These are phyloP conservation scores for Moringa oleifera DNA, from an alignment of 345 rosid genomes.

Conservation along the genomic window DNA sequence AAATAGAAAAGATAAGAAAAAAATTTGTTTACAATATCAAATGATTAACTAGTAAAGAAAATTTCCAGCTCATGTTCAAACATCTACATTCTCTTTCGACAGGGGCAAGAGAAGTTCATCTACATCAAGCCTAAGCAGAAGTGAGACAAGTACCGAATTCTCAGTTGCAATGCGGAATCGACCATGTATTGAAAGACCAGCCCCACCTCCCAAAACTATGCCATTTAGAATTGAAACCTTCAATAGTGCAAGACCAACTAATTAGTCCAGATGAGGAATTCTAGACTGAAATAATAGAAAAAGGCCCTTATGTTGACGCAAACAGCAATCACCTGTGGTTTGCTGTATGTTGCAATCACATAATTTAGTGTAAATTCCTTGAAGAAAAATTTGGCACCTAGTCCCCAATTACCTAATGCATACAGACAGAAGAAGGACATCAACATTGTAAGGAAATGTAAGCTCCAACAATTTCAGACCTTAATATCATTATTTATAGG, in stretches of 20 bases:
- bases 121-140: slow-evolving; percentile 7
- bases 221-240: slow-evolving; percentile 80
- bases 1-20: not conserved
- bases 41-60: too few relatives aligned
- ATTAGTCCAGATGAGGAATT: not conserved
- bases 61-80: not conserved
- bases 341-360: slow-evolving; percentile 62
- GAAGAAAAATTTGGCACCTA: slow-evolving; percentile 41
- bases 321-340: slow-evolving; percentile 48
- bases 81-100: slow-evolving; percentile 3
- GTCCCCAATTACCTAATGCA: slow-evolving; percentile 51
- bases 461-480: not conserved
- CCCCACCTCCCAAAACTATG: slow-evolving; percentile 88
- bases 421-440: not conserved
- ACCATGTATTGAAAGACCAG: slow-evolving; percentile 72
- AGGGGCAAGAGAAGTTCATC: not conserved
- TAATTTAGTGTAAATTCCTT: slow-evolving; percentile 56
- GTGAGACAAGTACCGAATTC: slow-evolving; percentile 43
- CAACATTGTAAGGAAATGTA: not conserved
- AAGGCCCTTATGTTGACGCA: not conserved
- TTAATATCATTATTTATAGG: too few relatives aligned
- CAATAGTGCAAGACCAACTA: not conserved
- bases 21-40: too few relatives aligned
- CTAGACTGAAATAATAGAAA: not conserved
- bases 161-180: slow-evolving; percentile 78